Evolutionary conservation across 257 asterid species (phyloP).

Genomic region (Cinchona pubescens): DNA sequence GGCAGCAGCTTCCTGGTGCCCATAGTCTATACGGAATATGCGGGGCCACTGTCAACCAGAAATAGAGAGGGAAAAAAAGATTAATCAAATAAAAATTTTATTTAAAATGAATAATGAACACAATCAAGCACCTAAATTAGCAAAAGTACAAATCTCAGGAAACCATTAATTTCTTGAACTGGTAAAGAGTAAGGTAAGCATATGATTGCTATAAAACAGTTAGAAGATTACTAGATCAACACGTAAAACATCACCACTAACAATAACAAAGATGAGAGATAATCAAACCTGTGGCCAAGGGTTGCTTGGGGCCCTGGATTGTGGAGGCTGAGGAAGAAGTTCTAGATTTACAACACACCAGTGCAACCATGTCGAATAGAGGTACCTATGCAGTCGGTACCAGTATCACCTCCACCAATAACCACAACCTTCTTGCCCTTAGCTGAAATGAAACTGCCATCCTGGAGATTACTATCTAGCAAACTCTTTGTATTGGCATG

Average conservation of each 20-base stretch:
- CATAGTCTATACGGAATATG: constrained; percentile 86
- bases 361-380: constrained; percentile 94
- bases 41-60: constrained; percentile 81
- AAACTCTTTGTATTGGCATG: constrained; percentile 94
- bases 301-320: constrained; percentile 83
- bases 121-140: neutral
- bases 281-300: constrained; percentile 98
- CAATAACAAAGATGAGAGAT: too few relatives aligned
- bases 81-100: neutral
- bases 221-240: neutral
- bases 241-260: too few relatives aligned
- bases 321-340: constrained; percentile 96
- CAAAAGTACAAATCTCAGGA: neutral
- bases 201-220: neutral
- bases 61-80: neutral
- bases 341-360: constrained; percentile 68
- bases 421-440: constrained; percentile 94
- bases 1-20: constrained; percentile 90
- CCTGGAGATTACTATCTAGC: constrained; percentile 88
- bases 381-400: constrained; percentile 96
- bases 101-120: neutral
- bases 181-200: neutral
- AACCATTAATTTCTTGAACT: neutral
- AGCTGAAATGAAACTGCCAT: constrained; percentile 87
- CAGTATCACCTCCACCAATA: constrained; percentile 99